Evolutionary conservation across 306 rosid species (phyloP), one percentile per base, ranked within the genome.

Genomic region (Sicyos edulis): DNA sequence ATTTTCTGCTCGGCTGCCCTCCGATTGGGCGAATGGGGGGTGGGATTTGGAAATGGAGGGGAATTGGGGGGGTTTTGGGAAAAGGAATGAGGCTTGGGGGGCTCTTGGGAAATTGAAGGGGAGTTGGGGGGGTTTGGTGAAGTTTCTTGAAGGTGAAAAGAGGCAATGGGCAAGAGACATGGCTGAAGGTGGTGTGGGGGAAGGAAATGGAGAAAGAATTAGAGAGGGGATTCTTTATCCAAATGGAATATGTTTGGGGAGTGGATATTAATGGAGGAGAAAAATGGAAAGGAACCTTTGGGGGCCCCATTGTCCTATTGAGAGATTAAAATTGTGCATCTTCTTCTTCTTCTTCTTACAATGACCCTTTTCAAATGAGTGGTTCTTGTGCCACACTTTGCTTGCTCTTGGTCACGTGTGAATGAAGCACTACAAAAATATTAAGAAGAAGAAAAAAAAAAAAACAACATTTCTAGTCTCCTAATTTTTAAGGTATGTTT

Each of bases 21-120:
- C 96, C 0, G 88, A 82, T 78, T 85, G 93, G 6, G 96, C 98
- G 21, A 79, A 82, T 71, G 88, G 87, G 84, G 85, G 86, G 6
- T 76, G 0, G 59, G 77, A 75, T 57, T 77, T 86, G 0, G 80
- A 70, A 76, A 55, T 22, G 52, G 73, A 77, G 2, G 75, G 47
- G 13, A 70, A 61, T 0, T 70, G 45, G 29, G 74, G 54, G n/a
- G 85, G 78, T 6, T 86, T 81, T 60, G 79, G 82, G 16, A 62
- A 67, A 13, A 75, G 55, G 57, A 75, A 73, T 50, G 69, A 67
- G 57, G 70, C 17, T 5, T 83, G 70, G 12, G 72, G 74, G 72
- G 58, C 51, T 54, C 66, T 82, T 15, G 80, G 78, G 6, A 75
- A 37, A 49, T 82, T 76, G 2, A 56, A 73, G 71, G 74, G 75